These are phyloP conservation scores for Boletus subparvulus DNA, from an alignment of 768 basidiomycete genomes.

Conservation along the genomic window DNA sequence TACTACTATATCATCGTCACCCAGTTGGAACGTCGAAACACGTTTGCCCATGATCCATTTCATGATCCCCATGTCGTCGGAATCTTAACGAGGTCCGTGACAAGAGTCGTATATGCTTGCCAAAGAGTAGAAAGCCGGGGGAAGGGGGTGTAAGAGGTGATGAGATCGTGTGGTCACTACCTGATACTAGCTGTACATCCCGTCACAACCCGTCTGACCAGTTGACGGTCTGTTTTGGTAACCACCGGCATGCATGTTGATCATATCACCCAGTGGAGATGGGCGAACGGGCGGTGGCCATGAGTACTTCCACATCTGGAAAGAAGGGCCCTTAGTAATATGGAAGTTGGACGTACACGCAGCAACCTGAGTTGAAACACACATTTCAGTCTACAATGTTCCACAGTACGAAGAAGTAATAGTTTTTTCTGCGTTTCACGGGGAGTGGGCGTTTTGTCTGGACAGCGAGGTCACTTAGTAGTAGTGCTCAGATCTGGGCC, in stretches of 20 bases:
- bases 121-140: too few relatives aligned
- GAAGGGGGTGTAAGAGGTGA: background rate
- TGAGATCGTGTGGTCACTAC: background rate
- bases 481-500: too few relatives aligned
- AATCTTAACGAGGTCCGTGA: background rate
- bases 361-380: too few relatives aligned
- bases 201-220: background rate
- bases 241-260: background rate
- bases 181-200: background rate
- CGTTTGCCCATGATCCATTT: background rate
- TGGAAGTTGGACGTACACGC: too few relatives aligned
- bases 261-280: background rate
- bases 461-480: too few relatives aligned
- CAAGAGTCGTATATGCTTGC: background rate
- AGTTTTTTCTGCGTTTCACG: too few relatives aligned
- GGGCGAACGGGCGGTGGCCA: too few relatives aligned
- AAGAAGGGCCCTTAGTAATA: too few relatives aligned
- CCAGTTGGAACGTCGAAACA: background rate
- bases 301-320: background rate
- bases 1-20: slow-evolving; percentile 16
- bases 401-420: too few relatives aligned
- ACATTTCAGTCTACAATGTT: too few relatives aligned
- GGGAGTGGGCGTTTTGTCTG: too few relatives aligned
- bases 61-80: background rate
- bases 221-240: background rate